phyloP scores from a whole-genome alignment of 148 eudicot genomes.

The Fagopyrum homotropicum region DNA sequence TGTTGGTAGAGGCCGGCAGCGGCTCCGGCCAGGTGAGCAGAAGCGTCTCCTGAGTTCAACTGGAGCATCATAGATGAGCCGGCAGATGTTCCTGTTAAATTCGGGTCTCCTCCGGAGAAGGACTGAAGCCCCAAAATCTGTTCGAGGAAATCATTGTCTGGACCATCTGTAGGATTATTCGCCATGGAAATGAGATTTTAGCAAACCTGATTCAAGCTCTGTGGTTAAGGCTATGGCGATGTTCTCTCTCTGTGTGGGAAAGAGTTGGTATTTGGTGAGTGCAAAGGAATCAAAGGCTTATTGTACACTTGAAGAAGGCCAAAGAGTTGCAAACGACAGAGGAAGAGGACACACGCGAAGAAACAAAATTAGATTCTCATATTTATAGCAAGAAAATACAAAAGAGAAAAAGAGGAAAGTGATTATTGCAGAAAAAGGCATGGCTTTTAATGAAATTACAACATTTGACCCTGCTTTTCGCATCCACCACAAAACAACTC shows the following conservation, averaged over 20 bases:
- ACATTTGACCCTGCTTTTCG: too few relatives aligned
- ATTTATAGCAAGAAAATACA: too few relatives aligned
- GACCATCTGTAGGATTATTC: conserved; percentile 31
- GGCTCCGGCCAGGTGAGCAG: conserved; percentile 16
- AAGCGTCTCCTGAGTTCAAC: conserved; percentile 33
- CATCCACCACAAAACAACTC: too few relatives aligned
- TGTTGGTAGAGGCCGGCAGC: conserved; percentile 31
- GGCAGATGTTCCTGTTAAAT: conserved; percentile 24
- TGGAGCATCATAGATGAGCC: conserved; percentile 46
- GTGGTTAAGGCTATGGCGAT: background rate
- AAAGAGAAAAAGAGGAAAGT: too few relatives aligned
- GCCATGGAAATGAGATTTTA: conserved; percentile 26
- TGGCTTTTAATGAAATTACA: too few relatives aligned
- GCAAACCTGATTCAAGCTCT: background rate
- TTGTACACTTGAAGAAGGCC: background rate
- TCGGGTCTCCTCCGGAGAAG: conserved; percentile 26
- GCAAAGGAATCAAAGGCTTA: background rate
- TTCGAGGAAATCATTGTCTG: conserved; percentile 45
- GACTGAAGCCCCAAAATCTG: conserved; percentile 44
- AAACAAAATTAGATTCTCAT: background rate
- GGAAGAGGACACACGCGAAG: background rate
- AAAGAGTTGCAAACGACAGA: background rate
- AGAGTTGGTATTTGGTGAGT: background rate
- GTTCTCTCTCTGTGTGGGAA: background rate
- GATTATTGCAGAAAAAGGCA: too few relatives aligned